Conservation (phyloP, 768 basidiomycete genomes). For the Leccinum variicolor region DNA sequence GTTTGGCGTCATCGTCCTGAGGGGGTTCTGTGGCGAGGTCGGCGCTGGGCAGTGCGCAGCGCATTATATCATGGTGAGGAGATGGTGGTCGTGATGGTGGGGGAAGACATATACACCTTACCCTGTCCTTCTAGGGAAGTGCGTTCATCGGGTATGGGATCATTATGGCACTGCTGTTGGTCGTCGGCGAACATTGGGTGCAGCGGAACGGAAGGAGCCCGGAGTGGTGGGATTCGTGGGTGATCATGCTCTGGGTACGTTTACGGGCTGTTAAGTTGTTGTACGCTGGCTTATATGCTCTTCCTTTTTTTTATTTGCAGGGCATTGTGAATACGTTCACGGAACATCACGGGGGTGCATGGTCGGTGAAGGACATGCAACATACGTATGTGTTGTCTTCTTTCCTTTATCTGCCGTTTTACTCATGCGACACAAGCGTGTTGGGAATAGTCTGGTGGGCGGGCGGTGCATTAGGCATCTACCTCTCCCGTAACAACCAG, state of each 20-base stretch:
- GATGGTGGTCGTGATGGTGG: not conserved
- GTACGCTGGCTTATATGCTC: not conserved
- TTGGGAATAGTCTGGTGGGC: slow-evolving; percentile 70
- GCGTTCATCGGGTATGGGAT: slow-evolving; percentile 87
- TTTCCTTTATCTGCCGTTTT: not conserved
- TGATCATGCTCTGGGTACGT: slow-evolving; percentile 53
- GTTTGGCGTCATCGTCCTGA: slow-evolving; percentile 73
- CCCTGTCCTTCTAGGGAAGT: slow-evolving; percentile 48
- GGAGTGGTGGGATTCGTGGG: slow-evolving; percentile 86
- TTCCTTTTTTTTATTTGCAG: not conserved
- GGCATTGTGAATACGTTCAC: slow-evolving; percentile 85
- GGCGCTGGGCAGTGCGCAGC: slow-evolving; percentile 83
- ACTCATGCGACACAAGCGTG: slow-evolving; percentile 40
- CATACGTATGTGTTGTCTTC: slow-evolving; percentile 64
- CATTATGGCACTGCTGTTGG: slow-evolving; percentile 74
- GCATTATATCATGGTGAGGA: slow-evolving; percentile 72
- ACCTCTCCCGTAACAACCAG: slow-evolving; percentile 74
- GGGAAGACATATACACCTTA: slow-evolving; percentile 7
- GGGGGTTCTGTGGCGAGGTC: slow-evolving; percentile 73
- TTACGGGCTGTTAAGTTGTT: not conserved
- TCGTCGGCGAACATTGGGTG: slow-evolving; percentile 78
- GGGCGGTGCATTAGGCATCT: slow-evolving; percentile 86
- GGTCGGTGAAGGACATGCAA: slow-evolving; percentile 94
- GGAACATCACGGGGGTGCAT: slow-evolving; percentile 74
- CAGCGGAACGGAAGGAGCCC: slow-evolving; percentile 66